These are phyloP conservation scores for Trichocladium antarcticum DNA, from an alignment of 495 filamentous ascomycete species.

Conservation along the genomic window DNA sequence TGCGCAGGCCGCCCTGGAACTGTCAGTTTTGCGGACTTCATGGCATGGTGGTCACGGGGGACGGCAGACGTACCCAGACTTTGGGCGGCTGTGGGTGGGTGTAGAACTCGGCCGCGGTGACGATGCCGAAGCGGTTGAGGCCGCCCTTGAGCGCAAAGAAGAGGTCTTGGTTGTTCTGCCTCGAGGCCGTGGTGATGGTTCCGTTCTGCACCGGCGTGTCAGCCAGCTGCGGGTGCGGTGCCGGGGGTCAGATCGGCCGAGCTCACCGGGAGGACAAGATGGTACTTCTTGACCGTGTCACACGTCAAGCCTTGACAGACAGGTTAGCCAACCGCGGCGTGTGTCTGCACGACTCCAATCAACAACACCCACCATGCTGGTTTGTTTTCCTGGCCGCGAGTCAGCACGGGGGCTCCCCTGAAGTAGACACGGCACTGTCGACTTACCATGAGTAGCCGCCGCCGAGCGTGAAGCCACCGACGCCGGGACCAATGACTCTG, in stretches of 20 bases:
- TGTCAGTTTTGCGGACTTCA: background rate
- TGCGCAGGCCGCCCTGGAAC: constrained; percentile 37
- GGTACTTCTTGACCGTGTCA: constrained; percentile 17
- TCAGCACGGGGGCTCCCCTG: background rate
- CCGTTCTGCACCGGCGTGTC: constrained; percentile 10
- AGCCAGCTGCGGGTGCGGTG: background rate
- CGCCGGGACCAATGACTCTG: constrained; percentile 16
- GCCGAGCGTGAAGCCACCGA: constrained; percentile 22
- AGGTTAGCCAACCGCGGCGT: background rate
- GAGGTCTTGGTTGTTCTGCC: constrained; percentile 36
- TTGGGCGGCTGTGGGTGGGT: constrained; percentile 30
- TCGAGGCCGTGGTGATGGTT: constrained; percentile 14
- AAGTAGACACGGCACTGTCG: background rate
- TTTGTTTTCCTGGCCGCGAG: constrained; percentile 18
- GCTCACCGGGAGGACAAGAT: constrained; percentile 19
- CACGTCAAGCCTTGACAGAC: constrained; percentile 8
- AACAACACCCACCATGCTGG: constrained; percentile 11
- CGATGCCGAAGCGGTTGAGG: constrained; percentile 38
- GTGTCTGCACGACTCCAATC: background rate
- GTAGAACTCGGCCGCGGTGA: constrained; percentile 40
- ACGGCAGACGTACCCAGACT: constrained; percentile 8
- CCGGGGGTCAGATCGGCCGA: background rate
- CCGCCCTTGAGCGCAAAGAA: constrained; percentile 51
- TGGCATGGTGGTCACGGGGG: too few species aligned
- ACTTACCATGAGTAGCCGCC: constrained; percentile 23